Base-by-base conservation (phyloP, 371 early-diverging fungal genomes). In the Saksenaea oblongispora region DNA sequence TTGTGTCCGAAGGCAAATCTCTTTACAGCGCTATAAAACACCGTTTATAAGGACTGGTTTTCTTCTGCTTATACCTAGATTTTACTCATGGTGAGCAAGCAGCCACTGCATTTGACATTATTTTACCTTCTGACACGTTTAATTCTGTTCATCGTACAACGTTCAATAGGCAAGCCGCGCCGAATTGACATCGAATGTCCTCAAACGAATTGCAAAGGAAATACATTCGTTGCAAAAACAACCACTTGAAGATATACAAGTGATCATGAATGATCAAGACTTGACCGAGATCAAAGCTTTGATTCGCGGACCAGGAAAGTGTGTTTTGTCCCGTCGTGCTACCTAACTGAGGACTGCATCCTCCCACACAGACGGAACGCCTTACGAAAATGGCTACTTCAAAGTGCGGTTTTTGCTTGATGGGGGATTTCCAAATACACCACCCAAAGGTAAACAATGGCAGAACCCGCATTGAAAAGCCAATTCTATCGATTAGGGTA, bases 261-360 rank as follows among this genome's bases (percentile, higher is more conserved):
- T 93, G 4, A 78, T 89, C 27, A 55, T 80, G 9, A 88, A 89
- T 65, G 89, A 93, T 11, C 89, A 87, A 35, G 75, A 87, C 54
- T 58, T 96, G 15, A 77, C 85, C 15, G 92, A 93, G 64, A 85
- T 96, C 62, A 85, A 89, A 58, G 95, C 94, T 2, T 87, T 88
- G 84, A 89, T 96, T 31, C 81, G 84, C n/a, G 95, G 97, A 0
- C 94, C 96, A 65, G 92, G 91, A 89, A 84, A 64, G 44, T 62
- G 9, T 37, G 36, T 37, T 37, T 34, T 17, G 57, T 42, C 15
- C 27, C 14, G 51, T 2, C 27, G 53, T 5, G 31, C 11, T 31
- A 17, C 47, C 17, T n/a, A 47, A n/a, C 11, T 24, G 26, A 24
- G 27, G 4, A 35, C 39, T 7, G n/a, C 15, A n/a, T 37, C 15